phyloP scores from a whole-genome alignment of 2,329 filamentous ascomycete genomes.

The Clarireedia sp. region DNA sequence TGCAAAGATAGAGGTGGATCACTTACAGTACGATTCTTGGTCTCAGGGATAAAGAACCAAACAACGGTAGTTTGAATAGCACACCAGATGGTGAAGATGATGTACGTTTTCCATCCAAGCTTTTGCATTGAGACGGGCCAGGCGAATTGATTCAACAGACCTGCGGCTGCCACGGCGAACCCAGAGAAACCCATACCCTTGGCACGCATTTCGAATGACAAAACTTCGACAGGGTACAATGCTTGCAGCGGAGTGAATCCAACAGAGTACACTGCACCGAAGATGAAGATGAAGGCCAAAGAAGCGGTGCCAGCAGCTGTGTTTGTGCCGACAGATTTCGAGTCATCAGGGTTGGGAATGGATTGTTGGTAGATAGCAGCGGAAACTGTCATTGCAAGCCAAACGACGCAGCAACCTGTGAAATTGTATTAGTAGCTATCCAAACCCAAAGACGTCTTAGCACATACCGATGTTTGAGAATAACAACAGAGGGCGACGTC shows the following conservation, averaged over 20 bases:
- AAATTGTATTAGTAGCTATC: not conserved
- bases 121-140: conserved; percentile 40
- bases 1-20: no score
- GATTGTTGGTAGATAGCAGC: conserved; percentile 23
- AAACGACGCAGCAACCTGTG: conserved; percentile 37
- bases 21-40: conserved; percentile 38
- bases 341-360: conserved; percentile 12
- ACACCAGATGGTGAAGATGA: conserved; percentile 41
- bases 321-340: conserved; percentile 18
- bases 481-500: conserved; percentile 49
- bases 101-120: conserved; percentile 48
- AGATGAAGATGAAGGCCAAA: conserved; percentile 47
- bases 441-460: no score
- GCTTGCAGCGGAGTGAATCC: conserved; percentile 38
- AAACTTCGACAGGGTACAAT: conserved; percentile 45
- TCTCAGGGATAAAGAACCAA: conserved; percentile 44
- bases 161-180: conserved; percentile 34
- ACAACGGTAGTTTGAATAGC: conserved; percentile 35
- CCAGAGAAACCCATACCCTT: conserved; percentile 45
- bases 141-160: conserved; percentile 35
- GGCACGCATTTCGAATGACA: conserved; percentile 46
- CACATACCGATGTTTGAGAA: conserved; percentile 36
- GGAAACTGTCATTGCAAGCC: conserved; percentile 42
- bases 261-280: conserved; percentile 44
- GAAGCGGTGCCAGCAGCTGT: conserved; percentile 33